Percentiles rank a stretch among this genome's conserved stretches.
phyloP scores from a whole-genome alignment of 768 basidiomycete genomes.

The Agrocybe praecox region DNA sequence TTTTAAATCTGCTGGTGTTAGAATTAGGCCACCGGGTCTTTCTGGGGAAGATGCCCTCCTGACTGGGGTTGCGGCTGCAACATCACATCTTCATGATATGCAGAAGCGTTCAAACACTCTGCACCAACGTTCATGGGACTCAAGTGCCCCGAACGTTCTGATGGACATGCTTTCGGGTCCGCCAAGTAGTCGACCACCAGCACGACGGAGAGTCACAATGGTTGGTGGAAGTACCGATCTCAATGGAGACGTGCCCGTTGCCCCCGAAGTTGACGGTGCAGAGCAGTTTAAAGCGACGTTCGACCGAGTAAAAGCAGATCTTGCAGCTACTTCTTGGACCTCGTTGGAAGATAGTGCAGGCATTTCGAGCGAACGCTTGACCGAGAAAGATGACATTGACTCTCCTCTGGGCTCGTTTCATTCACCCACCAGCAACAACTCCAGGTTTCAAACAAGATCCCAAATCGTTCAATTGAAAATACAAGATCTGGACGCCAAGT shows the following conservation, averaged over 20 bases:
- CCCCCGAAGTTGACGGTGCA: conserved; percentile 59
- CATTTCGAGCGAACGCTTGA: conserved; percentile 7
- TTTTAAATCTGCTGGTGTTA: conserved; percentile 83
- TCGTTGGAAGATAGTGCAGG: conserved; percentile 24
- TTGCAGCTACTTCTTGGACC: conserved; percentile 55
- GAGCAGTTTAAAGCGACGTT: conserved; percentile 82
- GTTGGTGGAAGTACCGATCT: conserved; percentile 35
- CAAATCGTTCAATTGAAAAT: conserved; percentile 64
- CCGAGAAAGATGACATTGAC: conserved; percentile 2
- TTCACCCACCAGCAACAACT: conserved; percentile 25
- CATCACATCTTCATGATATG: conserved; percentile 77
- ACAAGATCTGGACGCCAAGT: conserved; percentile 60
- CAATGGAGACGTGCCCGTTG: conserved; percentile 47
- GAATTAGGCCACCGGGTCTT: conserved; percentile 77
- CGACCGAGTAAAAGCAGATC: conserved; percentile 83
- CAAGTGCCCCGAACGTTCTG: conserved; percentile 38
- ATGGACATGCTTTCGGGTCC: conserved; percentile 42
- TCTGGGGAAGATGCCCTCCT: conserved; percentile 70
- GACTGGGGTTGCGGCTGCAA: conserved; percentile 84
- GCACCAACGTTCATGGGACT: conserved; percentile 43
- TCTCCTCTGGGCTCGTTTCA: conserved; percentile 17
- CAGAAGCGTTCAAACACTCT: conserved; percentile 37
- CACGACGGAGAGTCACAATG: conserved; percentile 31
- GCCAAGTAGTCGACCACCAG: conserved; percentile 20
- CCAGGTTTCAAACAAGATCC: conserved; percentile 52